Evolutionary conservation across 2,329 filamentous ascomycete genomes (phyloP), one percentile per base, ranked within the genome.

Genomic region (Orbilia blumenaviensis): DNA sequence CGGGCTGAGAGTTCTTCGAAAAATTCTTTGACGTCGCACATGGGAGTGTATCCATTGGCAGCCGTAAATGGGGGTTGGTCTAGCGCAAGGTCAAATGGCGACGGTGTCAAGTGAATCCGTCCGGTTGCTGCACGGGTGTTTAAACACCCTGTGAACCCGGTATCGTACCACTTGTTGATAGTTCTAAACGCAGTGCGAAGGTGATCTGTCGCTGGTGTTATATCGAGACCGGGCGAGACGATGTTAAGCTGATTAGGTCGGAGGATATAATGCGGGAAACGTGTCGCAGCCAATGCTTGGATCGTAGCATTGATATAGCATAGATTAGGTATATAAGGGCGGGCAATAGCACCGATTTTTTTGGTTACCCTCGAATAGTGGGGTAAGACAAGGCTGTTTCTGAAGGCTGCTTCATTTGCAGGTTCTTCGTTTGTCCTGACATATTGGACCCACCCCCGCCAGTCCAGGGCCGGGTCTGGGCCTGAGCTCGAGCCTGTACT

Each of bases 281-380:
- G 42, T 1, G 66, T 69, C 2, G 56, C 52, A 5, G 50, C 66
- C 8, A 71, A 46, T 9, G 56, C 66, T 38, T 71, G 66, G 2
- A 63, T 23, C 2, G n/a, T n/a, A 9, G 66, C 42, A 25, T 71
- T 71, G 32, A 71, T 52, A 21, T 71, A 71, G 34, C 66, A 71
- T 3, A 71, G 66, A 25, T 71, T 71, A 10, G 32, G 0, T 2
- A 1, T 3, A 12, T 16, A 27, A 2, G 66, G 32, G 10, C 18
- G 12, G 14, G 56, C 66, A 32, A 71, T 61, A 16, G 44, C 32
- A 2, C 66, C 66, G 18, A 69, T 8, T 34, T 69, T 69, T 1
- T n/a, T 6, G 21, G 0, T 54, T 32, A 16, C 12, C 3, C 66
- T 56, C 7, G 34, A 29, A 25, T 62, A 56, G 5, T 29, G n/a